These are phyloP conservation scores for Filobasidium floriforme DNA, from an alignment of 768 basidiomycete genomes.

Conservation along the genomic window DNA sequence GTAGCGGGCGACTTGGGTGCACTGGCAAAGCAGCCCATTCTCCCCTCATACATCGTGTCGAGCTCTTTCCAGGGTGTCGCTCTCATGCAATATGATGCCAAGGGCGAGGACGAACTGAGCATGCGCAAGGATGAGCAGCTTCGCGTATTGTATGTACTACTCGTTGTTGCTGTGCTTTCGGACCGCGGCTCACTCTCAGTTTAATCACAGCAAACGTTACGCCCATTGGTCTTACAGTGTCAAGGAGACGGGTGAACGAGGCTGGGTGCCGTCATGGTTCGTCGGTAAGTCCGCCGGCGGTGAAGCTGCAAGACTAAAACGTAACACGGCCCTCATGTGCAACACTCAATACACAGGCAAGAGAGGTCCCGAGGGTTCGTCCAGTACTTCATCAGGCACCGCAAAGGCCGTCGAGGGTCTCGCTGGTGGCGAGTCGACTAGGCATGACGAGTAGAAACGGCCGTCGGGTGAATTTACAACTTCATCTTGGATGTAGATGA, in stretches of 20 bases:
- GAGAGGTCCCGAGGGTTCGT: too few relatives aligned
- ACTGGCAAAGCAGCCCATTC: constrained; percentile 54
- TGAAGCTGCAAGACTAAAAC: too few relatives aligned
- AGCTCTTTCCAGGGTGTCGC: constrained; percentile 95
- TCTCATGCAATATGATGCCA: constrained; percentile 90
- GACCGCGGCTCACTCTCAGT: not conserved
- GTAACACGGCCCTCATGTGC: too few relatives aligned
- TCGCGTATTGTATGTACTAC: constrained; percentile 63
- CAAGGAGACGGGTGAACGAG: constrained; percentile 83
- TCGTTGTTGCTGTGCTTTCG: not conserved
- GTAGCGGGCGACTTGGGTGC: constrained; percentile 21
- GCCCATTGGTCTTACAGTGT: constrained; percentile 23
- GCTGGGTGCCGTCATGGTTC: constrained; percentile 99
- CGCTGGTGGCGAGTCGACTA: too few relatives aligned
- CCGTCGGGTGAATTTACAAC: too few relatives aligned
- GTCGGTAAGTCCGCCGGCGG: constrained; percentile 58
- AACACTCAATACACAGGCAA: too few relatives aligned
- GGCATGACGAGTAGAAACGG: too few relatives aligned
- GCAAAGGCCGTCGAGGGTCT: too few relatives aligned
- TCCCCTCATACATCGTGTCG: constrained; percentile 86
- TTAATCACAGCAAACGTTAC: constrained; percentile 60
- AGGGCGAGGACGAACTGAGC: constrained; percentile 85
- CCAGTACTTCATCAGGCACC: too few relatives aligned
- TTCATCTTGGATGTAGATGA: too few relatives aligned
- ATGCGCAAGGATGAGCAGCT: constrained; percentile 79